Conservation (phyloP, 305 asterid genomes). For the Fraxinus floribunda region DNA sequence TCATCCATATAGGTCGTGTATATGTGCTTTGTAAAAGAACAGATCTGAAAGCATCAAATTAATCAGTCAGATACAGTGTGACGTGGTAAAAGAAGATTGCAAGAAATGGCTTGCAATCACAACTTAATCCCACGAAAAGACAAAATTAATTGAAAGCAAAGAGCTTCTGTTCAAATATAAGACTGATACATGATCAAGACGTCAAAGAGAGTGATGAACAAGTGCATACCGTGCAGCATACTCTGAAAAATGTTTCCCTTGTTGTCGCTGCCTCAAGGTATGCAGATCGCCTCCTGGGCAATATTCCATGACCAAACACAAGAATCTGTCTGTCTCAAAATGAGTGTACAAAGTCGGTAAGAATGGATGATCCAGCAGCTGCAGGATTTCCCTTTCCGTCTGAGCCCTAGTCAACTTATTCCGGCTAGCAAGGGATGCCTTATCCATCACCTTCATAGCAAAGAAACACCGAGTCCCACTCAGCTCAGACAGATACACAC, state of each 20-base stretch:
- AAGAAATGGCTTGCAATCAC: neutral
- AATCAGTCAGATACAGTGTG: neutral
- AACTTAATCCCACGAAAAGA: neutral
- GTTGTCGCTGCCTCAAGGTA: conserved; percentile 83
- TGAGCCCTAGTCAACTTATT: conserved; percentile 85
- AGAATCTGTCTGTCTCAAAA: conserved; percentile 90
- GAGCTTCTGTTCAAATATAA: neutral
- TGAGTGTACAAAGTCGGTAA: conserved; percentile 95
- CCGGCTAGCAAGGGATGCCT: conserved; percentile 90
- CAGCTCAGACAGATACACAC: conserved; percentile 91
- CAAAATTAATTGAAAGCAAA: neutral
- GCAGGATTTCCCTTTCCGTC: conserved; percentile 91
- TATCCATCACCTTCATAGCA: conserved; percentile 98
- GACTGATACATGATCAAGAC: neutral
- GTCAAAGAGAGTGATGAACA: neutral
- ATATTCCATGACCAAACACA: conserved; percentile 94
- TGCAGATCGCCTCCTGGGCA: conserved; percentile 99
- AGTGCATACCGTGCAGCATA: conserved; percentile 79
- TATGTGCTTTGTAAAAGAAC: neutral
- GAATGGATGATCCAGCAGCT: conserved; percentile 95
- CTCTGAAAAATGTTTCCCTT: conserved; percentile 94
- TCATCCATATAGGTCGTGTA: neutral
- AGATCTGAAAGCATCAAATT: neutral
- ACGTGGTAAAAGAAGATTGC: neutral
- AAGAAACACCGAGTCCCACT: conserved; percentile 78